Evolutionary conservation across 2,329 filamentous ascomycete genomes (phyloP).

Genomic region (Pezicula neosporulosa): DNA sequence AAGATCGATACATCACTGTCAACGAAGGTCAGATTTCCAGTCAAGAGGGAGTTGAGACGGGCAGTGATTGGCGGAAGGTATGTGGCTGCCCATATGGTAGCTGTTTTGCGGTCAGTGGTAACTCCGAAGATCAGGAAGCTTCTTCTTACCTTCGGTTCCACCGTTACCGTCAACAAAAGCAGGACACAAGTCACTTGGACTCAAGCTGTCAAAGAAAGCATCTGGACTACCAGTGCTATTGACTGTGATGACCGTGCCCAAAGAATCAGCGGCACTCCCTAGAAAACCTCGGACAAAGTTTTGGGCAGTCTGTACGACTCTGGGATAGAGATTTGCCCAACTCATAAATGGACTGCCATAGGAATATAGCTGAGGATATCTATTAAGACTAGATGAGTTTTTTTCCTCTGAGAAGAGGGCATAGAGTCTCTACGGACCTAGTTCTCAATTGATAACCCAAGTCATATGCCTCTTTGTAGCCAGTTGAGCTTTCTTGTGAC

Average conservation of each 20-base stretch:
- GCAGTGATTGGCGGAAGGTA: slow-evolving; percentile 51
- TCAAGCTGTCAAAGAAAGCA: slow-evolving; percentile 59
- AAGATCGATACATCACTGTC: slow-evolving; percentile 52
- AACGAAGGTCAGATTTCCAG: slow-evolving; percentile 51
- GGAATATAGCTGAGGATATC: slow-evolving; percentile 46
- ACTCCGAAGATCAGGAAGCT: background rate
- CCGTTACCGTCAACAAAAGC: slow-evolving; percentile 52
- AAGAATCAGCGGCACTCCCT: slow-evolving; percentile 48
- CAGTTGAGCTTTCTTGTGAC: slow-evolving; percentile 55
- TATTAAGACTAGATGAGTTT: slow-evolving; percentile 12
- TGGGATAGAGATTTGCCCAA: slow-evolving; percentile 64
- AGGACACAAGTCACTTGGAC: slow-evolving; percentile 60
- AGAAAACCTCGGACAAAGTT: slow-evolving; percentile 60
- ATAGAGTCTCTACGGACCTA: slow-evolving; percentile 15
- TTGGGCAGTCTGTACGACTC: slow-evolving; percentile 58
- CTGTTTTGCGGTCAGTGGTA: slow-evolving; percentile 12
- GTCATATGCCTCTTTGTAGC: slow-evolving; percentile 58
- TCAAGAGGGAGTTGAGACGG: slow-evolving; percentile 50
- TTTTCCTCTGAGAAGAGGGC: background rate
- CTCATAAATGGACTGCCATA: slow-evolving; percentile 46
- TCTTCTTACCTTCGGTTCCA: slow-evolving; percentile 30
- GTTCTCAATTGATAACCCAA: slow-evolving; percentile 50
- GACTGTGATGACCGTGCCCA: slow-evolving; percentile 55
- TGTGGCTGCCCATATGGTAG: slow-evolving; percentile 43
- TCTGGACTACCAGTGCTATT: slow-evolving; percentile 48